These are phyloP conservation scores for Amauroascus niger DNA, from an alignment of 2,329 filamentous ascomycete species.

Conservation along the genomic window DNA sequence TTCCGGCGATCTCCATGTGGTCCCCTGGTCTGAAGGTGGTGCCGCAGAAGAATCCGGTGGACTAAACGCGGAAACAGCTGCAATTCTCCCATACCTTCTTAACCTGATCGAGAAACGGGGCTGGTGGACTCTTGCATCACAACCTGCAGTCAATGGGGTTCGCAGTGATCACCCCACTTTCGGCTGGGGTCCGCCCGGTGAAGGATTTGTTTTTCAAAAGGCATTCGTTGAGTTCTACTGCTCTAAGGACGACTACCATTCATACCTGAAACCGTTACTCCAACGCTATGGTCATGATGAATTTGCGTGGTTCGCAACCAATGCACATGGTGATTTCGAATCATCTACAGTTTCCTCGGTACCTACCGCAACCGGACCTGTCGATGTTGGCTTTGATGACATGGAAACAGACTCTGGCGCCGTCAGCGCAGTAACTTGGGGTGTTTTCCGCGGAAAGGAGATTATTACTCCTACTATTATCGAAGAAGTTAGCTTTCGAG, in stretches of 20 bases:
- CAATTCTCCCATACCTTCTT: slow-evolving; percentile 67
- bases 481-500: slow-evolving; percentile 84
- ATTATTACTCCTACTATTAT: slow-evolving; percentile 96
- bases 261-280: slow-evolving; percentile 53
- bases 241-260: slow-evolving; percentile 59
- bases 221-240: slow-evolving; percentile 96
- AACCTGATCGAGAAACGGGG: slow-evolving; percentile 64
- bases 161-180: slow-evolving; percentile 67
- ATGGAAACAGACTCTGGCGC: slow-evolving; percentile 39
- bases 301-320: slow-evolving; percentile 81
- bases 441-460: slow-evolving; percentile 88
- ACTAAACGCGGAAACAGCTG: slow-evolving; percentile 60
- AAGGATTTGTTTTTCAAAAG: slow-evolving; percentile 94
- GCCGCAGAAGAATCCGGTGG: slow-evolving; percentile 51
- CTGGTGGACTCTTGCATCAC: slow-evolving; percentile 95
- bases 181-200: slow-evolving; percentile 80
- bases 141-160: slow-evolving; percentile 84
- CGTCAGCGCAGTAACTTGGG: slow-evolving; percentile 95
- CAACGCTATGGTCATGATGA: slow-evolving; percentile 50
- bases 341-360: slow-evolving; percentile 42
- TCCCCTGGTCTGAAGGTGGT: slow-evolving; percentile 76
- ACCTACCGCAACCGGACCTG: slow-evolving; percentile 19
- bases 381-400: slow-evolving; percentile 35
- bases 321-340: slow-evolving; percentile 65
- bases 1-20: slow-evolving; percentile 64